Evolutionary conservation across 768 basidiomycete genomes (phyloP).

Genomic region (Chlorophyllum brunneum): DNA sequence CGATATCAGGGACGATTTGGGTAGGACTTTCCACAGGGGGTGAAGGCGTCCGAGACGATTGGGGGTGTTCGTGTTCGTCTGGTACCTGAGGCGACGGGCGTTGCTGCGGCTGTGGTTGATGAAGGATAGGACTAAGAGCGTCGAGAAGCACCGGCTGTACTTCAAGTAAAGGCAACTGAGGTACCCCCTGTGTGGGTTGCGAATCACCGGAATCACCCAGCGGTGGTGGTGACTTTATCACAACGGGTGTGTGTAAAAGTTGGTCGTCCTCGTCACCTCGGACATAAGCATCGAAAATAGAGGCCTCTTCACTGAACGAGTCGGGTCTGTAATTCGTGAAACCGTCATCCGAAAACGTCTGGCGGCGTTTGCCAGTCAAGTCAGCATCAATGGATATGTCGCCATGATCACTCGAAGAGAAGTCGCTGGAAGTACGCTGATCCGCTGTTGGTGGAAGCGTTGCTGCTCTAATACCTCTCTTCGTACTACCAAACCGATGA

Average conservation of each 20-base stretch:
- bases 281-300: constrained; percentile 83
- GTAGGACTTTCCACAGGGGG: constrained; percentile 34
- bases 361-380: constrained; percentile 27
- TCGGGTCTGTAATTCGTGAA: constrained; percentile 47
- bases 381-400: constrained; percentile 37
- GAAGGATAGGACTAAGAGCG: constrained; percentile 41
- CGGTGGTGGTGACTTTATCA: constrained; percentile 29
- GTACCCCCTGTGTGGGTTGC: constrained; percentile 17
- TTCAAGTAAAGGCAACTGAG: constrained; percentile 23
- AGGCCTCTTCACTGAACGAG: constrained; percentile 76
- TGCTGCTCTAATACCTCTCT: constrained; percentile 31
- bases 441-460: constrained; percentile 29
- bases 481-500: constrained; percentile 69
- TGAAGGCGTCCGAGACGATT: constrained; percentile 57
- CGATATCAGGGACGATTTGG: constrained; percentile 22
- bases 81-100: constrained; percentile 38
- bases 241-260: constrained; percentile 22
- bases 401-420: constrained; percentile 68
- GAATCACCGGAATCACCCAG: constrained; percentile 13
- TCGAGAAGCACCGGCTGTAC: constrained; percentile 30
- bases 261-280: constrained; percentile 50
- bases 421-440: constrained; percentile 62
- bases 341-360: constrained; percentile 47
- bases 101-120: constrained; percentile 67
- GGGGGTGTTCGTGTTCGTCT: constrained; percentile 27